Conservation (phyloP, 2,329 filamentous ascomycete species). For the Endocalyx cinctus region DNA sequence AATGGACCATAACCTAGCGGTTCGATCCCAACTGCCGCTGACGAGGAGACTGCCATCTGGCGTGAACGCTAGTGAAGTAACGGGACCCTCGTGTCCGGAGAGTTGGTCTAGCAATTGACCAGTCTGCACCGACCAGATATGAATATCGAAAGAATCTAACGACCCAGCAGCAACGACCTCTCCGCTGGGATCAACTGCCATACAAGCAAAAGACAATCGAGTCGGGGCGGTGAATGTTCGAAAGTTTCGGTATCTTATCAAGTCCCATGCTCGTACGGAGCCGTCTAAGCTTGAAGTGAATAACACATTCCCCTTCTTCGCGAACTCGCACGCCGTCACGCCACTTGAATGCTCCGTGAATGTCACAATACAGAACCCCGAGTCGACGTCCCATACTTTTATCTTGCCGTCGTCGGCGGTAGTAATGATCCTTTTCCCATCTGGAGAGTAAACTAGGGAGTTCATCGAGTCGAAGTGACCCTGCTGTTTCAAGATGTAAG, state of each 20-base stretch:
- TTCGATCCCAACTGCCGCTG: constrained; percentile 95
- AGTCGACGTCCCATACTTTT: constrained; percentile 96
- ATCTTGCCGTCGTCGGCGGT: constrained; percentile 96
- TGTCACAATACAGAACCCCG: constrained; percentile 95
- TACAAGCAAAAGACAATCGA: constrained; percentile 83
- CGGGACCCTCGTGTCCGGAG: constrained; percentile 88
- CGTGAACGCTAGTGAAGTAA: constrained; percentile 83
- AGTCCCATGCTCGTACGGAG: constrained; percentile 91
- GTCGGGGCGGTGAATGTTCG: constrained; percentile 93
- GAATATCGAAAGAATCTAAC: constrained; percentile 92
- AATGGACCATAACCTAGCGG: constrained; percentile 92
- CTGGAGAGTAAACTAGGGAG: constrained; percentile 84
- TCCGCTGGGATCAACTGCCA: constrained; percentile 95
- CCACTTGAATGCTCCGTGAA: constrained; percentile 96
- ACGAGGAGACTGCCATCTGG: constrained; percentile 79
- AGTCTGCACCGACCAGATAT: constrained; percentile 98
- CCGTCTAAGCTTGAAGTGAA: constrained; percentile 95
- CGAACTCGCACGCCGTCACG: constrained; percentile 91
- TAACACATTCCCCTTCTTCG: constrained; percentile 89
- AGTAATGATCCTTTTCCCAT: constrained; percentile 88
- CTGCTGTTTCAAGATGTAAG: constrained; percentile 96
- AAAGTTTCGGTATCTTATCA: constrained; percentile 95
- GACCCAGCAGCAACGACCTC: constrained; percentile 96
- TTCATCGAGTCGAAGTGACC: constrained; percentile 97
- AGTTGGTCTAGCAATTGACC: constrained; percentile 89